Percentiles rank a stretch among this genome's conserved stretches.
Evolutionary conservation across 2,329 filamentous ascomycete species (phyloP).

Genomic region (Raffaelea albimanens): DNA sequence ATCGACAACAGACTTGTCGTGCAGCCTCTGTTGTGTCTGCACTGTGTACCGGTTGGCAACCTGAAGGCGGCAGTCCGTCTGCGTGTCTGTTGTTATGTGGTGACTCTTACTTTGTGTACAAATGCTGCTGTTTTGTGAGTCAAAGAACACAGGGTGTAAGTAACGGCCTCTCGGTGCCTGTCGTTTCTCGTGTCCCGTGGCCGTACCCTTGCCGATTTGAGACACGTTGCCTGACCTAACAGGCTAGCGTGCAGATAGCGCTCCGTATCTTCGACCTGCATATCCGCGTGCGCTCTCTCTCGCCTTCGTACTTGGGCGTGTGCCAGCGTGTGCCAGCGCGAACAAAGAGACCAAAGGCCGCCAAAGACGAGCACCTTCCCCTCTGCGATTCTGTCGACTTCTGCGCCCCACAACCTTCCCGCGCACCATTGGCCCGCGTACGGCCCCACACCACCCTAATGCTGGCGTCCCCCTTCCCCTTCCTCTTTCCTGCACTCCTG

Average conservation of each 20-base stretch:
- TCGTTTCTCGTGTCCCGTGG: neutral
- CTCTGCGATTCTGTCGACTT: neutral
- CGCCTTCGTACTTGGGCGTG: neutral
- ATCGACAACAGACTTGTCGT: too few species aligned
- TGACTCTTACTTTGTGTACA: too few species aligned
- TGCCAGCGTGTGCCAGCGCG: neutral
- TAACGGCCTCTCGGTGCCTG: too few species aligned
- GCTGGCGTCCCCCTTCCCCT: neutral
- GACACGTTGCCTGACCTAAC: neutral
- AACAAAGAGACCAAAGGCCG: constrained; percentile 2
- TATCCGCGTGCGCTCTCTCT: neutral
- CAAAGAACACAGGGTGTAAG: too few species aligned
- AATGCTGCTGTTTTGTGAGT: too few species aligned
- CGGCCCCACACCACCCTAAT: neutral
- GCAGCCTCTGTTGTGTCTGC: too few species aligned
- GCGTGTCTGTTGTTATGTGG: too few species aligned
- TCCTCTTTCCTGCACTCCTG: neutral
- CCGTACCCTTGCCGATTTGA: neutral
- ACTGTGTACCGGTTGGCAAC: too few species aligned
- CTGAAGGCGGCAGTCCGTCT: too few species aligned
- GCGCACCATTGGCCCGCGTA: neutral
- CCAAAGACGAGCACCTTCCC: too few species aligned
- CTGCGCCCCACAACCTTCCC: neutral
- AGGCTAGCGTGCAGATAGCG: neutral
- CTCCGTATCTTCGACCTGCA: neutral